phyloP scores from a whole-genome alignment of 2,329 filamentous ascomycete species.

The Monilinia fructicola region DNA sequence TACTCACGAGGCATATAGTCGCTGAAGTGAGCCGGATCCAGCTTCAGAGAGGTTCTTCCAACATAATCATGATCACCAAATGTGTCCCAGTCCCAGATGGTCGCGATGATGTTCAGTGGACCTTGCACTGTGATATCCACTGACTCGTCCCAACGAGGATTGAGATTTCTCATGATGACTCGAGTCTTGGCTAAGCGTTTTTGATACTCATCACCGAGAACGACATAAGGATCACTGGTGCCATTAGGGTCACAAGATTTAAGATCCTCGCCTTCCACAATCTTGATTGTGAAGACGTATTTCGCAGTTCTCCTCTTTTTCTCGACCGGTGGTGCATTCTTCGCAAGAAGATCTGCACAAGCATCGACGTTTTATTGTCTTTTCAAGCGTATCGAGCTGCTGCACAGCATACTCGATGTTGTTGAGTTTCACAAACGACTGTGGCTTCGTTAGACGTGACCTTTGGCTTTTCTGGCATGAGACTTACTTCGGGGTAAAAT shows the following conservation, averaged over 20 bases:
- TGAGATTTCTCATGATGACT: constrained; percentile 85
- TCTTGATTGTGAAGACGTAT: constrained; percentile 98
- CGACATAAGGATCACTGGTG: constrained; percentile 93
- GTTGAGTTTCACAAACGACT: constrained; percentile 98
- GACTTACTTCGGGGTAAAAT: constrained; percentile 81
- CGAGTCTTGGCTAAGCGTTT: constrained; percentile 94
- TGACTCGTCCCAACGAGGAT: constrained; percentile 95
- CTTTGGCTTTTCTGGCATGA: neutral
- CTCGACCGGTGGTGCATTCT: constrained; percentile 68
- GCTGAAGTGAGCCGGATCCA: constrained; percentile 96
- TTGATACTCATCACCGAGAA: constrained; percentile 95
- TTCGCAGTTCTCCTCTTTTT: constrained; percentile 69
- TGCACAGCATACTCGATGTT: constrained; percentile 94
- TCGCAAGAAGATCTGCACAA: constrained; percentile 78
- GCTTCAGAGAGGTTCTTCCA: constrained; percentile 90
- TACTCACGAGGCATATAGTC: constrained; percentile 96
- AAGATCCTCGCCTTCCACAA: constrained; percentile 94
- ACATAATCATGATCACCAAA: constrained; percentile 98
- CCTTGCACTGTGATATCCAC: constrained; percentile 93
- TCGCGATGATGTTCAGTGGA: constrained; percentile 90
- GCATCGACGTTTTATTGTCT: constrained; percentile 88
- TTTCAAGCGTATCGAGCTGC: constrained; percentile 87
- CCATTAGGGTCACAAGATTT: constrained; percentile 98
- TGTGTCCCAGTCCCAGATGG: constrained; percentile 97
- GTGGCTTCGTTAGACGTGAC: constrained; percentile 38